Evolutionary conservation across 768 basidiomycete species (phyloP).

Genomic region (Trametes coccinea): DNA sequence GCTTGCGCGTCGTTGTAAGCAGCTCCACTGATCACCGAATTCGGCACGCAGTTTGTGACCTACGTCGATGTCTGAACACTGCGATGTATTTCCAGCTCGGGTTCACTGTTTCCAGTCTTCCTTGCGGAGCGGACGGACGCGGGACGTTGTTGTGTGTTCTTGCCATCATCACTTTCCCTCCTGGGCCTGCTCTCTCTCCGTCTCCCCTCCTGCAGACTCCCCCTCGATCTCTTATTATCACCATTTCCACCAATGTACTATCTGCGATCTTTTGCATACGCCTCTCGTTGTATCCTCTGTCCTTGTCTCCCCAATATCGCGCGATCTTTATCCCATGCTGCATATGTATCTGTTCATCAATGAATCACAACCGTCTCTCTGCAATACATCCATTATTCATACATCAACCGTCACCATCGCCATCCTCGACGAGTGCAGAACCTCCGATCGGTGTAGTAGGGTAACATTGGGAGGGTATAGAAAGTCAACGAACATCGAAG

Average conservation of each 20-base stretch:
- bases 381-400: constrained; percentile 13
- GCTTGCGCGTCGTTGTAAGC: too few species aligned
- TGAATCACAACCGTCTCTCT: background rate
- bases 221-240: background rate
- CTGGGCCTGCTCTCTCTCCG: background rate
- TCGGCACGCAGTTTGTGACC: constrained; percentile 18
- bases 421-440: too few species aligned
- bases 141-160: background rate
- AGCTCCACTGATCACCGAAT: too few species aligned
- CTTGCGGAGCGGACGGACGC: constrained; percentile 21
- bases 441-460: too few species aligned
- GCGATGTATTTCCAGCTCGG: constrained; percentile 17
- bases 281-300: background rate
- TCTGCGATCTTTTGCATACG: background rate
- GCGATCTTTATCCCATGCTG: background rate
- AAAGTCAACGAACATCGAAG: too few species aligned
- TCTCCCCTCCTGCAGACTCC: background rate
- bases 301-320: background rate
- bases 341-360: constrained; percentile 15
- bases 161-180: background rate
- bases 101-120: background rate
- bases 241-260: constrained; percentile 10
- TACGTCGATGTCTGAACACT: constrained; percentile 19
- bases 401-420: background rate
- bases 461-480: too few species aligned